Base-by-base conservation (phyloP, 495 filamentous ascomycete genomes). In the Podospora pseudocomata region DNA sequence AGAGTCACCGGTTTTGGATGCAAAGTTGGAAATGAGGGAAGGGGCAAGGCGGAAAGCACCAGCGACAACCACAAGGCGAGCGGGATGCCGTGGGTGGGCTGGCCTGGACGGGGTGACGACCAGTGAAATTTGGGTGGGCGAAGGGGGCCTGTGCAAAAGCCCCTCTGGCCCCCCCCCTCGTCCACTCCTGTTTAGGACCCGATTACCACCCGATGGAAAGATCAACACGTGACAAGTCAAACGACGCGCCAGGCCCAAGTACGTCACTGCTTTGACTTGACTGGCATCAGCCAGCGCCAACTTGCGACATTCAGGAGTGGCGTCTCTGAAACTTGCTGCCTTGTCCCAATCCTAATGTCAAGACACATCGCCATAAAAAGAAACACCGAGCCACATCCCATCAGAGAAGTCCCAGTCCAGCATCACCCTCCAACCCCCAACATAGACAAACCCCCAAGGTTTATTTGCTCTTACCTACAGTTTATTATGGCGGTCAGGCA, bases 1-100 rank as follows among this genome's bases (percentile, higher is more conserved):
- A 64, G 69, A 69, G 66, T 67, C 62, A 69, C 65, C 65, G 67
- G 73, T 76, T 77, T 76, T 75, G 72, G 30, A 68, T 71, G 76
- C 71, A 73, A 72, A 78, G 76, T 76, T 77, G 76, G 75, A 78
- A 78, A 77, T 77, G 76, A 75, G 75, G 75, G 72, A 76, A 73
- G 73, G 73, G 76, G 74, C 76, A 77, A 73, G 73, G 73, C 70
- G 63, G 70, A 72, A 73, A 74, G 71, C 74, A 72, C 66, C 67
- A 68, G 68, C 65, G 69, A 71, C 74, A 73, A 73, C 73, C 74
- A 73, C 75, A 73, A 72, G 75, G 75, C 75, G 39, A 49, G 39
- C 15, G 75, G 75, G 75, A 77, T 77, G 75, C 68, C 66, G 71
- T 68, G 67, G 64, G 68, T 69, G 71, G 67, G 70, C 64, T 58